phyloP scores from a whole-genome alignment of 2,329 filamentous ascomycete species.

The Pseudogymnoascus sp. region DNA sequence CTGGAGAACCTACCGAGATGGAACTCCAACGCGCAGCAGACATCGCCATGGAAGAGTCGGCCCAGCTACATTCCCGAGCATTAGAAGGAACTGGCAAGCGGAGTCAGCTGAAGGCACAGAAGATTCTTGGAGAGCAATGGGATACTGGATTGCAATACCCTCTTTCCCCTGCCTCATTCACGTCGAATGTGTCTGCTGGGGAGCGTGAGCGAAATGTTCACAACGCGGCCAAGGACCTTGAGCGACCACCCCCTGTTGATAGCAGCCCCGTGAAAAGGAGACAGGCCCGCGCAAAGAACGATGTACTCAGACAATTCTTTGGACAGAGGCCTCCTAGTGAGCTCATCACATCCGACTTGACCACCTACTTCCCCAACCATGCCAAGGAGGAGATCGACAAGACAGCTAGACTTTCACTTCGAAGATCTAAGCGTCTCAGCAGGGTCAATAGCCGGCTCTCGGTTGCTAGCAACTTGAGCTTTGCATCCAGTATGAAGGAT shows the following conservation, averaged over 20 bases:
- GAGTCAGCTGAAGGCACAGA: slow-evolving; percentile 80
- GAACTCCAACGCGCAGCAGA: slow-evolving; percentile 82
- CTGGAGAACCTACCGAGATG: slow-evolving; percentile 77
- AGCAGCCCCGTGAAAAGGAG: slow-evolving; percentile 30
- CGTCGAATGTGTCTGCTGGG: slow-evolving; percentile 32
- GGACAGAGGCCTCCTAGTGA: slow-evolving; percentile 91
- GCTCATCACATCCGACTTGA: slow-evolving; percentile 91
- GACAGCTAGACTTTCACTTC: slow-evolving; percentile 85
- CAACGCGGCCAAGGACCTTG: slow-evolving; percentile 49
- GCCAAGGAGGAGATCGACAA: slow-evolving; percentile 90
- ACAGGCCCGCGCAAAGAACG: slow-evolving; percentile 40
- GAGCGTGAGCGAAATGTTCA: slow-evolving; percentile 62
- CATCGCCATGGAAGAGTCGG: slow-evolving; percentile 81
- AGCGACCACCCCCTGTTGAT: slow-evolving; percentile 41
- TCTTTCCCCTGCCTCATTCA: slow-evolving; percentile 69
- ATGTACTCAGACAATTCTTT: slow-evolving; percentile 70
- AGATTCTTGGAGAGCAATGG: slow-evolving; percentile 81
- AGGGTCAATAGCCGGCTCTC: slow-evolving; percentile 88
- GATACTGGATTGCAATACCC: slow-evolving; percentile 74
- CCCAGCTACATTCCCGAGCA: slow-evolving; percentile 59
- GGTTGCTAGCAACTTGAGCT: slow-evolving; percentile 87
- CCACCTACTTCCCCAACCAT: slow-evolving; percentile 95
- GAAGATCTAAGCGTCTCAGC: slow-evolving; percentile 83
- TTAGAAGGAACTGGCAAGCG: slow-evolving; percentile 55
- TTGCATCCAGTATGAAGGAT: slow-evolving; percentile 84